Evolutionary conservation across 177 flowering plant species (phyloP).

Genomic region (Tripterygium wilfordii): DNA sequence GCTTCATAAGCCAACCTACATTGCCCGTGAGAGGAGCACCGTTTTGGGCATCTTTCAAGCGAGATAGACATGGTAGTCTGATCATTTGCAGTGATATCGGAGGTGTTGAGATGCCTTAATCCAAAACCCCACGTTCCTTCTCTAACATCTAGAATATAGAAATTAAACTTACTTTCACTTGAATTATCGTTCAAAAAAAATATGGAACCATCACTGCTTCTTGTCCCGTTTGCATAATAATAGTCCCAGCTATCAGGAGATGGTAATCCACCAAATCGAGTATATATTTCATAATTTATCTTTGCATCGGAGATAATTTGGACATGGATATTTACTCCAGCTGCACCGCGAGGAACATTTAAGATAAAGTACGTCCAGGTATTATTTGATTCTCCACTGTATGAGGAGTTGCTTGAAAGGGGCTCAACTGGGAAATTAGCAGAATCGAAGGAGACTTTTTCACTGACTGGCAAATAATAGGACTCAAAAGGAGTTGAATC

Average conservation of each 20-base stretch:
- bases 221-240: constrained; percentile 53
- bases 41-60: constrained; percentile 75
- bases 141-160: constrained; percentile 65
- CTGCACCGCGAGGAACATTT: constrained; percentile 80
- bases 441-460: constrained; percentile 25
- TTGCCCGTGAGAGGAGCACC: constrained; percentile 72
- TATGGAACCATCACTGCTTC: constrained; percentile 53
- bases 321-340: constrained; percentile 75
- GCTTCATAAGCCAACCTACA: constrained; percentile 52
- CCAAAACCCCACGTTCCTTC: constrained; percentile 93
- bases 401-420: constrained; percentile 55
- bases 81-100: constrained; percentile 12
- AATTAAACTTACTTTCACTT: constrained; percentile 40
- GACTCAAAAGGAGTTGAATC: constrained; percentile 46
- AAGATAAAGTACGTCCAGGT: constrained; percentile 81
- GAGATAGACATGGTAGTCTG: constrained; percentile 55
- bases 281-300: constrained; percentile 58
- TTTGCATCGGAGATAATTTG: constrained; percentile 40
- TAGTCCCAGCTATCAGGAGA: constrained; percentile 65
- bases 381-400: constrained; percentile 18
- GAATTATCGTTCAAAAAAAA: constrained; percentile 60
- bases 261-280: constrained; percentile 76
- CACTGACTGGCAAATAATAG: constrained; percentile 57
- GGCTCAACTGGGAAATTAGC: constrained; percentile 61
- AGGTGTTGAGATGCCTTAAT: constrained; percentile 35